Percentiles rank a stretch among this genome's conserved stretches.
Evolutionary conservation across 345 rosid species (phyloP).

Genomic region (Melastoma malabathricum): DNA sequence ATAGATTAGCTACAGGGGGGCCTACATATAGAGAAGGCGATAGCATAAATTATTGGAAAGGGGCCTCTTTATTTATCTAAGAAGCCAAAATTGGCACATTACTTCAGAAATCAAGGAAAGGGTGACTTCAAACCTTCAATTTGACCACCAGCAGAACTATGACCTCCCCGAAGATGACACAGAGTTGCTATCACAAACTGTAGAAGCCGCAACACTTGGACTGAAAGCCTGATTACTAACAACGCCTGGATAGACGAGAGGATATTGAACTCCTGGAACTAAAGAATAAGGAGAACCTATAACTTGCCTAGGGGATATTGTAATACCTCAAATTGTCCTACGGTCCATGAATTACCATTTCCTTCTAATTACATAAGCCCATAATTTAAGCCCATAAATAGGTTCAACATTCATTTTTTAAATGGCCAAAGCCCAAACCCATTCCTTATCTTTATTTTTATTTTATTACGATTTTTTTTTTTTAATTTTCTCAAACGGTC

Average conservation of each 20-base stretch:
- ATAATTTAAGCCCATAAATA: too few species aligned
- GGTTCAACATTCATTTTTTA: too few species aligned
- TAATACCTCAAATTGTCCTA: too few species aligned
- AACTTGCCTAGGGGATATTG: conserved; percentile 70
- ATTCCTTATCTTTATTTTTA: too few species aligned
- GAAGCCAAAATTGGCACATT: conserved; percentile 1
- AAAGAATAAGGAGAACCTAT: conserved; percentile 66
- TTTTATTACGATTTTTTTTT: too few species aligned
- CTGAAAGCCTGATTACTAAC: conserved; percentile 47
- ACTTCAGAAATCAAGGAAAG: too few species aligned
- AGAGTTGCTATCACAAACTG: conserved; percentile 31
- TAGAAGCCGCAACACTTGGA: conserved; percentile 40
- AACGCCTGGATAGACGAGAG: conserved; percentile 47
- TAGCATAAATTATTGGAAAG: background rate
- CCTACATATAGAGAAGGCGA: conserved; percentile 35
- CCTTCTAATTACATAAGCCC: too few species aligned
- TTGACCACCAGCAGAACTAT: conserved; percentile 55
- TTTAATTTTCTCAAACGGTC: too few species aligned
- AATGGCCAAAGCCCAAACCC: too few species aligned
- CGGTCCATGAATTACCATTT: too few species aligned
- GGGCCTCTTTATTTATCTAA: too few species aligned
- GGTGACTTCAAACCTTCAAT: conserved; percentile 51
- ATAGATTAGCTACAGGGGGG: conserved; percentile 91
- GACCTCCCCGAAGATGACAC: conserved; percentile 46
- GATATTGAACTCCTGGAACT: conserved; percentile 59